Percentiles rank a stretch among this genome's conserved stretches.
These are phyloP conservation scores for Yarrowia osloensis DNA, from an alignment of 805 yeast species.

Conservation along the genomic window DNA sequence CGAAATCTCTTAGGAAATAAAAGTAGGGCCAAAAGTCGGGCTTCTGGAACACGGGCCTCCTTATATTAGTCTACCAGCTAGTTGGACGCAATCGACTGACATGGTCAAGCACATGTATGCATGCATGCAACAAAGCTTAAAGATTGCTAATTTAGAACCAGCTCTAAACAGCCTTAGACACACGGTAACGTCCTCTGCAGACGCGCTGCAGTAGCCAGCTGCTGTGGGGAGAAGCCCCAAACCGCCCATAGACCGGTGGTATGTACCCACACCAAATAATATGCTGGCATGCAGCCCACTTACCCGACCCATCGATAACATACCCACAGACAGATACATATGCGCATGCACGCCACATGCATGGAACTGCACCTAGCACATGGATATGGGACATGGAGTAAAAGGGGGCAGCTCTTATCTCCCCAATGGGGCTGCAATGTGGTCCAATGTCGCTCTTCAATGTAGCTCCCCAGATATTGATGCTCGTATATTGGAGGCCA, in stretches of 20 bases:
- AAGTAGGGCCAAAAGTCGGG: not conserved
- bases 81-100: constrained; percentile 18
- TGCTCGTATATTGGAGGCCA: not conserved
- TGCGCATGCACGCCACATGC: not conserved
- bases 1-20: not conserved
- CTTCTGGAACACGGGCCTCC: not conserved
- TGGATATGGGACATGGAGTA: not conserved
- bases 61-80: not conserved
- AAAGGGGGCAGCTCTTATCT: not conserved
- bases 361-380: not conserved
- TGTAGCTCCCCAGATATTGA: not conserved
- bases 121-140: constrained; percentile 7
- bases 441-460: not conserved
- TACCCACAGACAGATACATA: not conserved
- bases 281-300: not conserved
- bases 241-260: too few relatives aligned
- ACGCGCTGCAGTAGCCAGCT: not conserved
- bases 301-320: not conserved
- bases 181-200: not conserved
- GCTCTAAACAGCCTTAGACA: not conserved
- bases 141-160: constrained; percentile 3
- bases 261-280: not conserved
- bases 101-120: constrained; percentile 1
- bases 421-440: too few relatives aligned
- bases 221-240: too few relatives aligned